These are phyloP conservation scores for Xylariaceae sp. DNA, from an alignment of 2,329 filamentous ascomycete genomes.

Conservation along the genomic window DNA sequence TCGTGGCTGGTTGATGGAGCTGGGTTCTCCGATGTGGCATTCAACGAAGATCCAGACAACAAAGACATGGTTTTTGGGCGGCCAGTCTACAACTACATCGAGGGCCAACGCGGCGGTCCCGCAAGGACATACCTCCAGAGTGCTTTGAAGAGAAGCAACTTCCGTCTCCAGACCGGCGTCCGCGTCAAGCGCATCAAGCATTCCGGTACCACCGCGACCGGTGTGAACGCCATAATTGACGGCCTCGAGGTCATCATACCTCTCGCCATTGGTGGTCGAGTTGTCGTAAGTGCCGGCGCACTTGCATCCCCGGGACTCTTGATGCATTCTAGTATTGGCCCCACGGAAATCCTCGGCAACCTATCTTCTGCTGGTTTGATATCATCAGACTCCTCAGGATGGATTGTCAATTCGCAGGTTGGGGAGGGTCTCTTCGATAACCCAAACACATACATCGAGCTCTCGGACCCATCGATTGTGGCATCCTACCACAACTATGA, in stretches of 20 bases:
- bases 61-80: constrained; percentile 46
- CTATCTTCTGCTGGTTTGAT: constrained; percentile 14
- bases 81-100: constrained; percentile 42
- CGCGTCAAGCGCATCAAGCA: constrained; percentile 42
- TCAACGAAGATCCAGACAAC: constrained; percentile 40
- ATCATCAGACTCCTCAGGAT: constrained; percentile 28
- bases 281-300: constrained; percentile 34
- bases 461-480: constrained; percentile 36
- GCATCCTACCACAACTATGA: constrained; percentile 45
- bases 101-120: constrained; percentile 46
- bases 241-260: constrained; percentile 28
- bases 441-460: constrained; percentile 50
- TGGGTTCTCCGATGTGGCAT: constrained; percentile 41
- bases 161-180: constrained; percentile 39
- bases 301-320: constrained; percentile 28
- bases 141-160: constrained; percentile 36
- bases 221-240: constrained; percentile 33
- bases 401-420: constrained; percentile 46
- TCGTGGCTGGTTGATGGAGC: constrained; percentile 47
- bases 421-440: constrained; percentile 51
- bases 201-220: constrained; percentile 33
- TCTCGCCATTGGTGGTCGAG: constrained; percentile 18
- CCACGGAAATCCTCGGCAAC: constrained; percentile 15
- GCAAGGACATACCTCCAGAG: constrained; percentile 45
- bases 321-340: constrained; percentile 36